Base-by-base conservation (phyloP, 2,329 filamentous ascomycete species). In the Trichoderma sp. region DNA sequence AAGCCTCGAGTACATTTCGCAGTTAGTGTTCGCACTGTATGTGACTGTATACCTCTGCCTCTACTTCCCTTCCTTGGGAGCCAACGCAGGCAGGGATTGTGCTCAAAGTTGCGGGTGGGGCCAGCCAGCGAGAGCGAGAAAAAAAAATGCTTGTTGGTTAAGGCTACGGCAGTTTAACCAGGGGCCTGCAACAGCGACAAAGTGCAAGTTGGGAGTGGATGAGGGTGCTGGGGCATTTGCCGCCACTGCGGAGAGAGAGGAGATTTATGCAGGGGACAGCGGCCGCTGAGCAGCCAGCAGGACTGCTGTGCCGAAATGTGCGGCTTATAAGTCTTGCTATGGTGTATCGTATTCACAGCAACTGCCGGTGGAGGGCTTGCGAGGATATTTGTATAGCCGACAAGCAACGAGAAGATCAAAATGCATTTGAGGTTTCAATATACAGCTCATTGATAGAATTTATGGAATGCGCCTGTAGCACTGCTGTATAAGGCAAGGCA, bases 111-210 rank as follows among this genome's bases (percentile, higher is more conserved):
- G 56, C 43, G 39, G 59, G 60, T 26, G 43, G 60, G 54, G 59
- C 55, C 24, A 18, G 32, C 32, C 11, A 34, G 11, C n/a, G 30
- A 52, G 34, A 26, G 26, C 2, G 26, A 26, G 26, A 51, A 16
- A 54, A 24, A 56, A 58, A 61, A 54, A 52, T 61, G 68, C 63
- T 67, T 67, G 68, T 67, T 69, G 55, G 63, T 61, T 69, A 69
- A 67, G 63, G 68, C 68, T 67, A 69, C 68, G 68, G 68, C 63
- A 69, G 68, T 69, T 69, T 67, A 13, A 63, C 67, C 54, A 65
- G 60, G 66, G 51, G 39, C 59, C 52, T 68, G 66, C 34, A 54
- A 68, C 46, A 26, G 54, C 34, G 18, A 55, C 51, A 55, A 30
- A 7, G 14, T 49, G 51, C 16, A 24, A 30, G 49, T 43, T 43